These are phyloP conservation scores for Gossypium stocksii DNA, from an alignment of 345 rosid genomes.

Conservation along the genomic window DNA sequence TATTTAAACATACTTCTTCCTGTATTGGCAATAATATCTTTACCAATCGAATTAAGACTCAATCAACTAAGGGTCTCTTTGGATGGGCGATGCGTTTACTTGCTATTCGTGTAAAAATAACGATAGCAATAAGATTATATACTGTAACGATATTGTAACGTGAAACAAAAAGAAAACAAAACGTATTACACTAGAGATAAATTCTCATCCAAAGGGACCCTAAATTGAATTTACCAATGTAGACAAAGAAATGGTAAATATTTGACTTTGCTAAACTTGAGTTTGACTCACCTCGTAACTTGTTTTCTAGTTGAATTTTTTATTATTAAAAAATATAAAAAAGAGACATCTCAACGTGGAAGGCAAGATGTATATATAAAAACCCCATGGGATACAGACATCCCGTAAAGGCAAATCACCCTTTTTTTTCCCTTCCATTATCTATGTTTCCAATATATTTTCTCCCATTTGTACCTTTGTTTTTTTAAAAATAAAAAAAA, in stretches of 20 bases:
- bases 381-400: not conserved
- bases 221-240: not conserved
- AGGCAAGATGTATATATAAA: not conserved
- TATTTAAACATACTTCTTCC: too few species aligned
- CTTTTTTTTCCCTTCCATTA: constrained; percentile 3
- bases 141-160: too few species aligned
- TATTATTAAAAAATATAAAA: too few species aligned
- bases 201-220: too few species aligned
- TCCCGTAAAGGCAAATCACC: not conserved
- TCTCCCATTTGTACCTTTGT: not conserved
- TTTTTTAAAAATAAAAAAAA: not conserved
- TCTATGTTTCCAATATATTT: not conserved
- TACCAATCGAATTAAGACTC: too few species aligned
- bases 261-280: not conserved
- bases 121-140: rapidly evolving
- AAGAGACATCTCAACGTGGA: not conserved
- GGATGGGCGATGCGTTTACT: rapidly evolving
- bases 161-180: too few species aligned
- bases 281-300: not conserved
- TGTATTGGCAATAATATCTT: too few species aligned
- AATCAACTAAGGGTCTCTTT: rapidly evolving
- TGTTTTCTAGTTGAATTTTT: not conserved
- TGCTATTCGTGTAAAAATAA: rapidly evolving
- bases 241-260: not conserved
- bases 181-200: too few species aligned